Evolutionary conservation across 2,329 filamentous ascomycete genomes (phyloP), one percentile per base, ranked within the genome.

Genomic region (Didymella arachidicola): DNA sequence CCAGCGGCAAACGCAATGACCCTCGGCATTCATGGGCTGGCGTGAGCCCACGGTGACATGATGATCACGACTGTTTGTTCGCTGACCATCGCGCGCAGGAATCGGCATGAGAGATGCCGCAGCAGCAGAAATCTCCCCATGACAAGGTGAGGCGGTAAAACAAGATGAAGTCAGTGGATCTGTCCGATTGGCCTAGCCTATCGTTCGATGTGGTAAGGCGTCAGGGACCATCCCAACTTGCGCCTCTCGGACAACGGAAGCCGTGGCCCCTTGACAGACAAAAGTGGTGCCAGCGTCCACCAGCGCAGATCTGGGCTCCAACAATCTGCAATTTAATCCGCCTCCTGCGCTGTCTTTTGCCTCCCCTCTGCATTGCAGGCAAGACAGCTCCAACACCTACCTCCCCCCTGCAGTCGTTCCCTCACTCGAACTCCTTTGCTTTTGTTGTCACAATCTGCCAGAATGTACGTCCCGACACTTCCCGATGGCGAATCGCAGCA

Each of bases 271-370:
- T 68, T 68, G 62, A 59, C 54, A 60, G 62, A 64, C 57, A 38
- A 70, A 72, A 73, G 70, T 73, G 67, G 70, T 67, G 62, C 61
- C 50, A 59, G 50, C 25, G 57, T 55, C 54, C 19, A 46, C 51
- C 50, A 52, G 56, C 48, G 64, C 55, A 60, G 66, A 70, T 71
- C 67, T 49, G 60, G 57, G 66, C 54, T 62, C 54, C 60, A 63
- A 61, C 67, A 61, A 62, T 64, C 63, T 69, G 61, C 64, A 69
- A 65, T 68, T 71, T 69, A 70, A 69, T 64, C 64, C 66, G 67
- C 69, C 69, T 69, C 69, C 66, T 65, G 58, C 64, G 61, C 68
- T 50, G 58, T 56, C 53, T 59, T 29, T 59, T 32, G 58, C 55
- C 62, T 48, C 48, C 52, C 57, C 57, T 62, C 65, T 61, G 54